Percentiles rank a stretch among this genome's conserved stretches.
Conservation (phyloP, 768 basidiomycete species). For the Russula brevipes region DNA sequence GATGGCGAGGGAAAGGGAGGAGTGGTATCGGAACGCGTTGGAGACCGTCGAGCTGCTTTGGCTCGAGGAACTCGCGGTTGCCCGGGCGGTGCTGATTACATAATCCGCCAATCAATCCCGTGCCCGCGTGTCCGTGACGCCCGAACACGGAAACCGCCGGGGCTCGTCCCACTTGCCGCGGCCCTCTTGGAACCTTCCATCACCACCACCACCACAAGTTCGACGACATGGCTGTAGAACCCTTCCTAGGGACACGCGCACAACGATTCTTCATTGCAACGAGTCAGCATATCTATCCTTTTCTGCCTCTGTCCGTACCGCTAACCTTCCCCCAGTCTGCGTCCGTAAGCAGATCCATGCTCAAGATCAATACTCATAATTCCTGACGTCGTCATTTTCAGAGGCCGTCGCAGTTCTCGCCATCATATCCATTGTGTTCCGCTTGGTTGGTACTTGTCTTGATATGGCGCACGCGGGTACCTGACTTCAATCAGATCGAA, state of each 20-base stretch:
- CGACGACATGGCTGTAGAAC: constrained; percentile 62
- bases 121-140: too few relatives aligned
- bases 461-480: background rate
- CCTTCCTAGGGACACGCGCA: constrained; percentile 64
- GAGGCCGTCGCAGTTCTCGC: constrained; percentile 71
- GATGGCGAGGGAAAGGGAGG: constrained; percentile 15
- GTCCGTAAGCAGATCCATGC: background rate
- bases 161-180: too few relatives aligned
- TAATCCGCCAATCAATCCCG: background rate
- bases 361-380: background rate
- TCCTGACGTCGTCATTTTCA: constrained; percentile 30
- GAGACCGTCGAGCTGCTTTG: constrained; percentile 48
- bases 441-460: constrained; percentile 42
- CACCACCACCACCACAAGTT: background rate
- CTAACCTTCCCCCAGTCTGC: constrained; percentile 5
- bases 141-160: too few relatives aligned
- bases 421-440: constrained; percentile 70
- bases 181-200: too few relatives aligned
- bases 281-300: constrained; percentile 37
- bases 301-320: background rate
- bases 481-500: constrained; percentile 42
- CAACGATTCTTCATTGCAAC: constrained; percentile 68
- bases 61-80: constrained; percentile 55
- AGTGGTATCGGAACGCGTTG: constrained; percentile 10
- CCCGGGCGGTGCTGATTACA: constrained; percentile 36